A percentile compares a stretch with the other conserved stretches of the same genome.
Conservation (phyloP, 2,329 filamentous ascomycete species). For the Scedosporium dehoogii region DNA sequence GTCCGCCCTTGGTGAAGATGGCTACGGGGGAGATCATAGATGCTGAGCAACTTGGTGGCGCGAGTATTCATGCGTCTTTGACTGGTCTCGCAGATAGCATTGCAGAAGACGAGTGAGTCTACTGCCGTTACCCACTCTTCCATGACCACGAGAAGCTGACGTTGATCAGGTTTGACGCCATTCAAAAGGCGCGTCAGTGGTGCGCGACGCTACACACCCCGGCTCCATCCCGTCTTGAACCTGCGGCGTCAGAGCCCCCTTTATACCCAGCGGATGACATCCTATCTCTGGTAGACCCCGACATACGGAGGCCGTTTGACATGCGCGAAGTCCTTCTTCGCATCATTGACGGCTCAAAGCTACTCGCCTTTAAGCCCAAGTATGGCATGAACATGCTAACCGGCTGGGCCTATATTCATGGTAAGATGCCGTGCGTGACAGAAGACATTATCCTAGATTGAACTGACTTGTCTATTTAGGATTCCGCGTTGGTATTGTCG, state of each 20-base stretch:
- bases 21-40: too few relatives aligned
- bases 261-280: slow-evolving; percentile 26
- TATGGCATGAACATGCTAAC: slow-evolving; percentile 28
- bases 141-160: neutral
- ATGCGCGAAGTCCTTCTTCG: slow-evolving; percentile 27
- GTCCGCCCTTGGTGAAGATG: too few relatives aligned
- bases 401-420: slow-evolving; percentile 24
- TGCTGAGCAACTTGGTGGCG: too few relatives aligned
- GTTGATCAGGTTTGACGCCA: slow-evolving; percentile 24
- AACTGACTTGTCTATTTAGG: slow-evolving; percentile 13
- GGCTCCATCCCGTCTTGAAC: slow-evolving; percentile 11
- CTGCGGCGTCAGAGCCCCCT: slow-evolving; percentile 5
- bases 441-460: too few relatives aligned
- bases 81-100: too few relatives aligned
- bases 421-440: neutral
- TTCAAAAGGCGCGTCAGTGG: slow-evolving; percentile 18
- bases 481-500: slow-evolving; percentile 26
- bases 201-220: slow-evolving; percentile 18
- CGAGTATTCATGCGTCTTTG: too few relatives aligned
- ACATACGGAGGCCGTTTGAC: slow-evolving; percentile 22
- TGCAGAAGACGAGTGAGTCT: too few relatives aligned
- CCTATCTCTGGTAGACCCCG: slow-evolving; percentile 21
- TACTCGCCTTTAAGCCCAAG: slow-evolving; percentile 26
- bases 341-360: slow-evolving; percentile 28
- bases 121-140: too few relatives aligned